Evolutionary conservation across 257 asterid species (phyloP), one percentile per base, ranked within the genome.

Genomic region (Penstemon davidsonii): DNA sequence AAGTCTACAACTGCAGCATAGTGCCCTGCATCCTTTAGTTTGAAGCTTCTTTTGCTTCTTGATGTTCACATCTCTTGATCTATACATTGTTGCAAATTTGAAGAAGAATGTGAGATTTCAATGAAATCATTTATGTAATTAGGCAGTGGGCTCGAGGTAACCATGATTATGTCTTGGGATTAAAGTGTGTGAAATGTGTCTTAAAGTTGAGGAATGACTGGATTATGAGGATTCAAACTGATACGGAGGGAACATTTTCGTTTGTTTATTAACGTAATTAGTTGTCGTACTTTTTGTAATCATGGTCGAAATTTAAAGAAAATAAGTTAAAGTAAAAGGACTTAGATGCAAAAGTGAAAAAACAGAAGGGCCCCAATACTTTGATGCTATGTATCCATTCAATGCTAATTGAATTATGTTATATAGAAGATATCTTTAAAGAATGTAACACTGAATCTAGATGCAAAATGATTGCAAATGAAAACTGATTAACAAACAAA

Each of bases 1-100:
- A 18, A 66, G 80, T 83, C 96, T 80, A 55, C 87, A 73, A 51
- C 76, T 77, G 67, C 88, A 80, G 75, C 95, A 90, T 65, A 91
- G 57, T 33, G 90, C 78, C 71, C 66, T 79, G 59, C 83, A 82
- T 55, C 84, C 80, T 73, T 64, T 72, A 6, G 44, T 59, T 46
- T 65, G 85, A 55, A 63, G 82, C 78, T 80, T 72, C 79, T 81
- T 79, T 46, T 81, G 89, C 76, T 82, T 83, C 85, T 79, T 63
- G 73, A 13, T 61, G 64, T 57, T 78, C 58, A 47, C 66, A 42
- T 71, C 76, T 71, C 60, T 79, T 58, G 67, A 68, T 72, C 74
- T 75, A 63, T 72, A 86, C 95, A 81, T 85, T 68, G 62, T 81
- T 75, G 40, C 72, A 71, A 65, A 66, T 67, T 55, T 79, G 80